These are phyloP conservation scores for Talaromyces sp. DNA, from an alignment of 2,329 filamentous ascomycete genomes.

Conservation along the genomic window DNA sequence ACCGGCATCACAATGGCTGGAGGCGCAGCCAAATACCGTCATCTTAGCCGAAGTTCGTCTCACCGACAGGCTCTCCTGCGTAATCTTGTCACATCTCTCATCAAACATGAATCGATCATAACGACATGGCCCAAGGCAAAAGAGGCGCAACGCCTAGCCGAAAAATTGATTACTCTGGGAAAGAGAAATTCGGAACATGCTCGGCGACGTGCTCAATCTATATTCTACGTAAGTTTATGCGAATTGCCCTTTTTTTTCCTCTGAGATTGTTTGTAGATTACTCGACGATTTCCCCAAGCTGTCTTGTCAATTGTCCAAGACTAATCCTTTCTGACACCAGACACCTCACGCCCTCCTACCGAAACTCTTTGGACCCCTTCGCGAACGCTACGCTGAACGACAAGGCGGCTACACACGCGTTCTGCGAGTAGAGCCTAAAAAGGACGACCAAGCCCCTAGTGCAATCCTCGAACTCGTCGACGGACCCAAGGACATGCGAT, in stretches of 20 bases:
- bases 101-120: conserved; percentile 87
- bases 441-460: conserved; percentile 80
- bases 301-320: neutral
- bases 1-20: conserved; percentile 65
- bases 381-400: conserved; percentile 70
- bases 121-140: conserved; percentile 97
- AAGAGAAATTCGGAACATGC: conserved; percentile 89
- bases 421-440: conserved; percentile 82
- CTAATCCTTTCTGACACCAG: conserved; percentile 22
- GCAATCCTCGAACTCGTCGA: conserved; percentile 95
- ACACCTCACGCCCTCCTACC: conserved; percentile 54
- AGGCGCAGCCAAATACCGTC: conserved; percentile 80
- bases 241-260: neutral
- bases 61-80: conserved; percentile 90
- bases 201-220: conserved; percentile 67
- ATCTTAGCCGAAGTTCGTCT: conserved; percentile 77
- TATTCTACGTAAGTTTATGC: conserved; percentile 68
- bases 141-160: conserved; percentile 87
- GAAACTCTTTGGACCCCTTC: conserved; percentile 82
- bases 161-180: conserved; percentile 88
- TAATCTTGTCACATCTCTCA: conserved; percentile 91
- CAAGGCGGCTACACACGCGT: conserved; percentile 94
- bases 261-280: neutral
- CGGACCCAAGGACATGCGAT: conserved; percentile 87
- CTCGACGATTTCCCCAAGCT: neutral